phyloP scores from a whole-genome alignment of 352 stramenopile species.

The Peronospora tabacina region DNA sequence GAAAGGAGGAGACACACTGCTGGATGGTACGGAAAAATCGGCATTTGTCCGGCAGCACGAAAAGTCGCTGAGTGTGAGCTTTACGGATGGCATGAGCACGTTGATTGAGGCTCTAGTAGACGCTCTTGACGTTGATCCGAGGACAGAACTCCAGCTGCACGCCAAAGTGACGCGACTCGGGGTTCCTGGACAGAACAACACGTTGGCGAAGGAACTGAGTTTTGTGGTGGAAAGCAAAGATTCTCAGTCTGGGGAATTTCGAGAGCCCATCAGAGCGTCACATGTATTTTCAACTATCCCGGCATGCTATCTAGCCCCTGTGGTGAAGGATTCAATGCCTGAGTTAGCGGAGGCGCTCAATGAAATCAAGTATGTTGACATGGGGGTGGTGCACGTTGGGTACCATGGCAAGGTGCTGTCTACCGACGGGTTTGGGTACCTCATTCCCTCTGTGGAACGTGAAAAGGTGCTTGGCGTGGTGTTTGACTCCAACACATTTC shows the following conservation, averaged over 20 bases:
- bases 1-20: constrained; percentile 31
- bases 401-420: constrained; percentile 53
- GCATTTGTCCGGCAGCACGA: constrained; percentile 63
- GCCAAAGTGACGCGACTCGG: constrained; percentile 30
- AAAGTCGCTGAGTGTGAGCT: constrained; percentile 80
- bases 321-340: constrained; percentile 39
- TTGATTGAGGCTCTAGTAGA: constrained; percentile 49
- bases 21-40: constrained; percentile 65
- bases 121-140: constrained; percentile 36
- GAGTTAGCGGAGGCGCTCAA: constrained; percentile 40
- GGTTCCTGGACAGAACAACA: constrained; percentile 15
- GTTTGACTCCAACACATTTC: constrained; percentile 86
- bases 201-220: constrained; percentile 8
- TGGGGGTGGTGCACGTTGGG: constrained; percentile 78
- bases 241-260: constrained; percentile 17
- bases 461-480: constrained; percentile 75
- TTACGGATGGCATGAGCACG: constrained; percentile 66
- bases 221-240: constrained; percentile 45
- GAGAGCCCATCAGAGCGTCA: constrained; percentile 39
- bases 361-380: constrained; percentile 70
- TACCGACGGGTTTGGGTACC: constrained; percentile 79
- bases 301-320: constrained; percentile 43
- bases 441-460: constrained; percentile 65
- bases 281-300: constrained; percentile 79
- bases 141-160: constrained; percentile 36